Conservation (phyloP, 495 filamentous ascomycete genomes). For the Lichina pygmaea region DNA sequence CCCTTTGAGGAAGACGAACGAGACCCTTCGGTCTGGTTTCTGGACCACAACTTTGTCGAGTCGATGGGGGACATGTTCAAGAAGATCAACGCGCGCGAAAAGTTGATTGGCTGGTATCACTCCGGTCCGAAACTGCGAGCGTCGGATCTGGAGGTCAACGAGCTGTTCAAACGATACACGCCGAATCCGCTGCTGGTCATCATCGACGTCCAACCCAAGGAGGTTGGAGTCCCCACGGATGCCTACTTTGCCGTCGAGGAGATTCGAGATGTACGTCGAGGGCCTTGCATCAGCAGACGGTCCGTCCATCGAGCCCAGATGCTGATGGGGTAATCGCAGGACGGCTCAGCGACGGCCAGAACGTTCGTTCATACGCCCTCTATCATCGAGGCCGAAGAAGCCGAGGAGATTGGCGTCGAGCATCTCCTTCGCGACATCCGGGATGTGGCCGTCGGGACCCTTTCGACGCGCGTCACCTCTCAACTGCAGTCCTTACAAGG, state of each 20-base stretch:
- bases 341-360: conserved; percentile 87
- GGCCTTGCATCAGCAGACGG: background rate
- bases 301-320: background rate
- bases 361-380: conserved; percentile 99
- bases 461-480: conserved; percentile 89
- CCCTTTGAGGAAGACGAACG: conserved; percentile 98
- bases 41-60: conserved; percentile 98
- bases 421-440: conserved; percentile 93
- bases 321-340: conserved; percentile 23
- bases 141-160: conserved; percentile 96
- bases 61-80: conserved; percentile 99
- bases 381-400: conserved; percentile 95
- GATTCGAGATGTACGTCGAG: conserved; percentile 78
- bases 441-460: conserved; percentile 93
- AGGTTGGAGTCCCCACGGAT: conserved; percentile 91
- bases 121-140: conserved; percentile 91
- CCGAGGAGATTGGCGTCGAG: conserved; percentile 96
- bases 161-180: conserved; percentile 97
- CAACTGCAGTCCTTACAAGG: conserved; percentile 95
- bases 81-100: conserved; percentile 96
- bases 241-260: conserved; percentile 98
- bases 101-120: conserved; percentile 99
- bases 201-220: conserved; percentile 95
- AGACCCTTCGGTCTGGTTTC: conserved; percentile 94
- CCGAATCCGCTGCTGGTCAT: conserved; percentile 90